Evolutionary conservation across 495 filamentous ascomycete genomes (phyloP).

Genomic region (Aspergillus indologenus): DNA sequence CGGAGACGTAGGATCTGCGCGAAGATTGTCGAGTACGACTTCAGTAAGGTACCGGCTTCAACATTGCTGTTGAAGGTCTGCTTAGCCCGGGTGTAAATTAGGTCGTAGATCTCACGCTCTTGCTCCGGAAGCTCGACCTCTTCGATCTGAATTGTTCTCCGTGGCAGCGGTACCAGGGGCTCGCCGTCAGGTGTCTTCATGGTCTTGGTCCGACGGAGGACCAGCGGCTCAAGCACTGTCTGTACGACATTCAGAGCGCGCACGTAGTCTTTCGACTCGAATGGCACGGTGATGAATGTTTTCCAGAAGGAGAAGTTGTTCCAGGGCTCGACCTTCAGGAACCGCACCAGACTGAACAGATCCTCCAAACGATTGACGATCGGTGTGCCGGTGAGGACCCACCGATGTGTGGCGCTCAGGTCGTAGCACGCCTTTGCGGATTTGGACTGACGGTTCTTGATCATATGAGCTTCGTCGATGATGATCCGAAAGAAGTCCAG

Average conservation of each 20-base stretch:
- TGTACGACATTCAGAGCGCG: constrained; percentile 95
- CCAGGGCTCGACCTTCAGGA: constrained; percentile 93
- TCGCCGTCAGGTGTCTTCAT: constrained; percentile 94
- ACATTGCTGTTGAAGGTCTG: constrained; percentile 79
- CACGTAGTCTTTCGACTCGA: constrained; percentile 90
- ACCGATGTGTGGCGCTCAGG: constrained; percentile 77
- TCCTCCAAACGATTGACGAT: constrained; percentile 97
- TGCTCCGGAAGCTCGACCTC: constrained; percentile 77
- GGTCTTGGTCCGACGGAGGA: constrained; percentile 92
- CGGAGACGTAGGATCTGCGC: constrained; percentile 93
- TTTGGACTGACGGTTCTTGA: constrained; percentile 88
- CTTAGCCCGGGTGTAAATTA: constrained; percentile 80
- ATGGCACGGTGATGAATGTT: constrained; percentile 96
- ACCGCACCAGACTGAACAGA: constrained; percentile 90
- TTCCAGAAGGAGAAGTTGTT: constrained; percentile 98
- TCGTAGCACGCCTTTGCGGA: constrained; percentile 92
- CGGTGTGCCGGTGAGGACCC: constrained; percentile 92
- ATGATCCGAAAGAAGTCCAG: constrained; percentile 92
- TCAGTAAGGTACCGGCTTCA: constrained; percentile 87
- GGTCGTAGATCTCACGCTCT: constrained; percentile 88
- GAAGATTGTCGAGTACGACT: constrained; percentile 93
- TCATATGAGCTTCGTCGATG: constrained; percentile 89
- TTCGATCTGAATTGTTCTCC: constrained; percentile 74
- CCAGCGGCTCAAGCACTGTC: constrained; percentile 90
- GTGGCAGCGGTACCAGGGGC: constrained; percentile 82